phyloP scores from a whole-genome alignment of 2,329 filamentous ascomycete genomes.

The Talaromyces pinophilus region DNA sequence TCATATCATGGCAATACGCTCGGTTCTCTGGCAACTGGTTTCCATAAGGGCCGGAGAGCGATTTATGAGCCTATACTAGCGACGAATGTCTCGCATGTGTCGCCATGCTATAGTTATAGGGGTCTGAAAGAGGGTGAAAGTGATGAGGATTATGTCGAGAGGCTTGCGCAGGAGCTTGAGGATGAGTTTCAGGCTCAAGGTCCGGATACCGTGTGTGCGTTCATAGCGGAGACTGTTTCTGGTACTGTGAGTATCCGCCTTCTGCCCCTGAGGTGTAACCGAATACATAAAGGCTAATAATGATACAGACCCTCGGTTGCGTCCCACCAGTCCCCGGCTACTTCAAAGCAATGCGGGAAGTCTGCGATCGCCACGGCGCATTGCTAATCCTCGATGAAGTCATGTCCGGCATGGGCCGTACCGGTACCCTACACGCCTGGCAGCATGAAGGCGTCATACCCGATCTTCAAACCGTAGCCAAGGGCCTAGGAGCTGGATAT shows the following conservation, averaged over 20 bases:
- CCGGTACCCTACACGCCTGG: slow-evolving; percentile 62
- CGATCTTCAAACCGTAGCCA: slow-evolving; percentile 62
- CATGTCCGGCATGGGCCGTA: slow-evolving; percentile 66
- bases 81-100: slow-evolving; percentile 36
- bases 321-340: slow-evolving; percentile 66
- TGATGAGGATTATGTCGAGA: slow-evolving; percentile 57
- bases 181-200: slow-evolving; percentile 64
- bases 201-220: slow-evolving; percentile 65
- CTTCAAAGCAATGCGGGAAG: slow-evolving; percentile 61
- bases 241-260: slow-evolving; percentile 47
- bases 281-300: background rate
- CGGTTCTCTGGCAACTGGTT: slow-evolving; percentile 66
- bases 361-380: slow-evolving; percentile 69
- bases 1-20: slow-evolving; percentile 71
- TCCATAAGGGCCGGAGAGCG: slow-evolving; percentile 59
- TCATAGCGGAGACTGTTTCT: slow-evolving; percentile 70
- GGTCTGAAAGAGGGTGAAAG: slow-evolving; percentile 39
- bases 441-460: slow-evolving; percentile 59
- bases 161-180: slow-evolving; percentile 65
- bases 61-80: slow-evolving; percentile 62
- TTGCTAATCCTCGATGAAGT: slow-evolving; percentile 76
- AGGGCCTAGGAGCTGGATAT: slow-evolving; percentile 60
- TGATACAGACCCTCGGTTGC: slow-evolving; percentile 58
- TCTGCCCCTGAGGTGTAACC: too few relatives aligned
- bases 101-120: slow-evolving; percentile 12